phyloP scores from a whole-genome alignment of 2,329 filamentous ascomycete species.

The Pseudogymnoascus sp. region DNA sequence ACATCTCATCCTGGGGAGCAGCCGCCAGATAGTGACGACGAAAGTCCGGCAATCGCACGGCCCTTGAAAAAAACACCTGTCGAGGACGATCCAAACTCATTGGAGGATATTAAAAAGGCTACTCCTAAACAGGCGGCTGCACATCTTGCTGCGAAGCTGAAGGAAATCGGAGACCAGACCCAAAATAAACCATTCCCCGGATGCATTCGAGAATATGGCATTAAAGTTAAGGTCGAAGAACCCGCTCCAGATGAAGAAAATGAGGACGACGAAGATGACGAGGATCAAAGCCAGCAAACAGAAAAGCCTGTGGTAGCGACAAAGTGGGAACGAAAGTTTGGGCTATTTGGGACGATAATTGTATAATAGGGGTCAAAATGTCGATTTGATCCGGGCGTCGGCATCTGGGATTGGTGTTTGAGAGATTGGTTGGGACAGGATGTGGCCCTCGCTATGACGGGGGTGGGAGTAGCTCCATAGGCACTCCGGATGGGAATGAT shows the following conservation, averaged over 20 bases:
- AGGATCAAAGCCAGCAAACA: conserved; percentile 21
- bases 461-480: neutral
- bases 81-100: neutral
- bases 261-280: neutral
- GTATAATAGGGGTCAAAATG: conserved; percentile 5
- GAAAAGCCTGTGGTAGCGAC: conserved; percentile 37
- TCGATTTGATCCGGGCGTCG: neutral
- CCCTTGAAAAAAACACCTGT: neutral
- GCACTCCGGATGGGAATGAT: neutral
- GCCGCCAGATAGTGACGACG: conserved; percentile 12
- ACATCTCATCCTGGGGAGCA: neutral
- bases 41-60: neutral
- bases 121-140: conserved; percentile 13
- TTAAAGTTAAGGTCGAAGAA: conserved; percentile 36
- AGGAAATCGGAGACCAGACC: conserved; percentile 24
- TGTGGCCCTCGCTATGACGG: neutral
- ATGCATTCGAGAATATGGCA: conserved; percentile 64
- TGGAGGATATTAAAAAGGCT: neutral
- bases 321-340: conserved; percentile 56
- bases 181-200: conserved; percentile 58
- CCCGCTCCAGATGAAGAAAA: conserved; percentile 14
- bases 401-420: neutral
- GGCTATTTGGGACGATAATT: conserved; percentile 58
- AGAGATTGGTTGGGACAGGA: neutral
- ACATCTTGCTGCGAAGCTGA: conserved; percentile 21